Evolutionary conservation across 495 filamentous ascomycete genomes (phyloP).

Genomic region (Xylaria palmicola): DNA sequence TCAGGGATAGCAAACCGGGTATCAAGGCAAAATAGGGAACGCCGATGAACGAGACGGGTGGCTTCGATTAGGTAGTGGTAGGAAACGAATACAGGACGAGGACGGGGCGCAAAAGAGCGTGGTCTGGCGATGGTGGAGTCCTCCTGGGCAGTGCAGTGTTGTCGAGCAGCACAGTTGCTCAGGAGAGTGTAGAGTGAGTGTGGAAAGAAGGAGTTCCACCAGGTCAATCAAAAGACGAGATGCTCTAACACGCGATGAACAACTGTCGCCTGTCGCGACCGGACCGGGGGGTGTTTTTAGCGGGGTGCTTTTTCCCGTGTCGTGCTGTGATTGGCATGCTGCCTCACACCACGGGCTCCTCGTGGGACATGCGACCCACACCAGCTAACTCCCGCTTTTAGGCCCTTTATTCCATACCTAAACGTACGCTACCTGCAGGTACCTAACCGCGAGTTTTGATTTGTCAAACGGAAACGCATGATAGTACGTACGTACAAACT

Average conservation of each 20-base stretch:
- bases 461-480: not conserved
- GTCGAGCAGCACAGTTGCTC: slow-evolving; percentile 1
- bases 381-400: not conserved
- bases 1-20: slow-evolving; percentile 14
- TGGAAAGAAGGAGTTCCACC: not conserved
- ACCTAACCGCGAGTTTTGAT: no score
- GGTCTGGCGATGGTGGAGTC: not conserved
- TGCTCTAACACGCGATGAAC: slow-evolving; percentile 14
- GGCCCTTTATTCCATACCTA: not conserved
- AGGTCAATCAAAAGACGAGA: not conserved
- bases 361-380: not conserved
- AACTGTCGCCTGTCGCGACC: slow-evolving; percentile 13
- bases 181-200: not conserved
- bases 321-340: slow-evolving; percentile 1
- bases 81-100: slow-evolving; percentile 10
- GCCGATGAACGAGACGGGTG: slow-evolving; percentile 17
- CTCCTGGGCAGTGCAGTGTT: not conserved
- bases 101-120: slow-evolving; percentile 8
- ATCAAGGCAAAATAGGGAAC: slow-evolving; percentile 20
- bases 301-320: slow-evolving; percentile 7
- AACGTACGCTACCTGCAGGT: no score
- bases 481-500: not conserved
- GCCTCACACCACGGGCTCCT: not conserved
- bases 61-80: slow-evolving; percentile 23
- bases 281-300: slow-evolving; percentile 4